Percentiles rank a stretch among this genome's conserved stretches.
phyloP scores from a whole-genome alignment of 2,329 filamentous ascomycete species.

The Magnaporthiopsis rhizophila region DNA sequence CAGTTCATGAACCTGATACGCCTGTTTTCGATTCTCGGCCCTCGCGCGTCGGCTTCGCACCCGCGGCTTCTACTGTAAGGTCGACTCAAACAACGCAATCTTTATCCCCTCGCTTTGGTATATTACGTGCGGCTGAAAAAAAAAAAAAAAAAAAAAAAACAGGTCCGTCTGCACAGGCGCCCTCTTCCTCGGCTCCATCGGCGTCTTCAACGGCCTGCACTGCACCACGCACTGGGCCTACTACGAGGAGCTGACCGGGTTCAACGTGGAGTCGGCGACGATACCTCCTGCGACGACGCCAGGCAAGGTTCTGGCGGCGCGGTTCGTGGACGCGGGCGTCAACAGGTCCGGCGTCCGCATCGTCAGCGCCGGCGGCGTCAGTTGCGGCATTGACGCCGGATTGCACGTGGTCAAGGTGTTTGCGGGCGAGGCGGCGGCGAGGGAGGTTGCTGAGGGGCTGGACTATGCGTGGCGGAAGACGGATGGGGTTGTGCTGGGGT shows the following conservation, averaged over 20 bases:
- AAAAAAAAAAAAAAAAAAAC: no score
- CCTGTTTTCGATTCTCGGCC: neutral
- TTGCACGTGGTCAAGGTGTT: conserved; percentile 9
- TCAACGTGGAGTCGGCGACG: neutral
- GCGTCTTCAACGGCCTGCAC: conserved; percentile 6
- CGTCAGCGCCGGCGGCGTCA: conserved; percentile 9
- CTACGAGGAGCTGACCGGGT: neutral
- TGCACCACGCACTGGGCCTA: conserved; percentile 8
- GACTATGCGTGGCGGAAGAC: conserved; percentile 11
- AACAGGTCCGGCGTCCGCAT: conserved; percentile 4
- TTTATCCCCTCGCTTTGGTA: no score
- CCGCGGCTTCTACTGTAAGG: neutral
- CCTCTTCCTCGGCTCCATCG: conserved; percentile 3
- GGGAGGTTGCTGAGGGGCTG: conserved; percentile 5
- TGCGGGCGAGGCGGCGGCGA: conserved; percentile 6
- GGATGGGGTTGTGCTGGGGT: neutral
- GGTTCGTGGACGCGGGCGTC: conserved; percentile 8
- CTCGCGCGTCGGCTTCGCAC: neutral
- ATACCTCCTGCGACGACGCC: no score
- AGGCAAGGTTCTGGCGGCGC: conserved; percentile 2
- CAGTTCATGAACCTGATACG: neutral
- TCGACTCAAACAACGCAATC: no score
- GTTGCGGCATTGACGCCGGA: conserved; percentile 7
- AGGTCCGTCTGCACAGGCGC: conserved; percentile 9
- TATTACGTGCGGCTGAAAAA: no score